Base-by-base conservation (phyloP, 2,329 filamentous ascomycete genomes). In the Penicillium capsulatum region DNA sequence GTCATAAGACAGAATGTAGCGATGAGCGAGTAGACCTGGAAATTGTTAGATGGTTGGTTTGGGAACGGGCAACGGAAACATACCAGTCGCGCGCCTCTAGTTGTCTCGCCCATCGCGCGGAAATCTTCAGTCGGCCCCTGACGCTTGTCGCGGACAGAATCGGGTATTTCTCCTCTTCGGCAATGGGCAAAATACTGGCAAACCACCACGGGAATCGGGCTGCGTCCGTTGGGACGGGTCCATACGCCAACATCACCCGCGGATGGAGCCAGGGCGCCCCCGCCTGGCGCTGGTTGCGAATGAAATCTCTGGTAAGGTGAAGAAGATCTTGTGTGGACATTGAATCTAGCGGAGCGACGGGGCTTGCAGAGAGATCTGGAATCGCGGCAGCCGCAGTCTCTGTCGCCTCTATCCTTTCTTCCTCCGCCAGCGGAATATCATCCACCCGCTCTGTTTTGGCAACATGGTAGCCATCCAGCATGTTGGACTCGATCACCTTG, bases 181-280 rank as follows among this genome's bases (percentile, higher is more conserved):
- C 75, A 26, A 92, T 80, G 0, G 88, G 88, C 9, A 94, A 65
- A 14, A 92, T 81, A 56, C 80, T 86, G 7, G 85, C 89, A 51
- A 95, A 84, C 90, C 90, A 96, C 75, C 89, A 95, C 0, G 89
- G 86, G 51, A 95, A 92, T 1, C 79, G 63, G 3, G 81, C 81
- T 1, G 87, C 81, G 55, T 94, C 86, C 11, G 77, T 71, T 0
- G 88, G 89, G 14, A 83, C 83, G 42, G 84, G 79, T 9, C 89
- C 89, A 50, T 91, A 92, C 4, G 85, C 80, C 20, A 79, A 69
- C 19, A 90, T 69, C 22, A 90, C 81, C 7, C 83, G 77, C 28
- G 81, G 75, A 39, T 85, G 79, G 17, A 94, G 70, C 88, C 87
- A 94, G 0, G 77, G 76, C 0, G 82, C 84, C 42, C 82, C 85